Conservation (phyloP, 306 rosid species). For the Rubus parviflorus region DNA sequence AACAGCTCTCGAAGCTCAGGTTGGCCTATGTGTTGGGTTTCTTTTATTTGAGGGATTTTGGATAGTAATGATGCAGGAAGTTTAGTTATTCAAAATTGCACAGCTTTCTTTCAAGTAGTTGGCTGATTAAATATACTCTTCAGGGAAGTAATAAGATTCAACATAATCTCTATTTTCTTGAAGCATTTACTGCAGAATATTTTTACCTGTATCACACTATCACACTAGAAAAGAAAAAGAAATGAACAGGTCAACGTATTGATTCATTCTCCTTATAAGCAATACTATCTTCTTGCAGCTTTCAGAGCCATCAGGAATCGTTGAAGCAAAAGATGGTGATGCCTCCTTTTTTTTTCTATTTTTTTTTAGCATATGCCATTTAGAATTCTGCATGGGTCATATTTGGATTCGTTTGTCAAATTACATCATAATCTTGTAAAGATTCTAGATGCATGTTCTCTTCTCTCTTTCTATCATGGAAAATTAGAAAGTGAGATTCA, state of each 20-base stretch:
- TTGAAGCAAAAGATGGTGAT: slow-evolving; percentile 62
- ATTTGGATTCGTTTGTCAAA: neutral
- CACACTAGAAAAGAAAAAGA: neutral
- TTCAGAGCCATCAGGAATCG: slow-evolving; percentile 89
- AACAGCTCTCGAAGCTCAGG: slow-evolving; percentile 70
- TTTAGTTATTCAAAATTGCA: neutral
- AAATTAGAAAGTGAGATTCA: neutral
- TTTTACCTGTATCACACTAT: neutral
- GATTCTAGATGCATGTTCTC: neutral
- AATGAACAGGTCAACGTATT: slow-evolving; percentile 8
- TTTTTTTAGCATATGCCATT: neutral
- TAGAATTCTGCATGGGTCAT: slow-evolving; percentile 1
- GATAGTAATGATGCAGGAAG: slow-evolving; percentile 12
- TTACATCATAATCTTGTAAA: neutral
- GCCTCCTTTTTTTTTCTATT: neutral
- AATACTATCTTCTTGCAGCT: slow-evolving; percentile 62
- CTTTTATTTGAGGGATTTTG: slow-evolving; percentile 17
- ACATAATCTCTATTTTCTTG: neutral
- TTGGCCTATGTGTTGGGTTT: slow-evolving; percentile 24
- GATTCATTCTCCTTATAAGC: slow-evolving; percentile 22
- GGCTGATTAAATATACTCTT: neutral
- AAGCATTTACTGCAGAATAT: neutral
- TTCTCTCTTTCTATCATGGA: neutral
- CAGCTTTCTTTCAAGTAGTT: neutral
- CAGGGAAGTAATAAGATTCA: neutral